Base-by-base conservation (phyloP, 306 rosid species). In the Carpinus fangiana region DNA sequence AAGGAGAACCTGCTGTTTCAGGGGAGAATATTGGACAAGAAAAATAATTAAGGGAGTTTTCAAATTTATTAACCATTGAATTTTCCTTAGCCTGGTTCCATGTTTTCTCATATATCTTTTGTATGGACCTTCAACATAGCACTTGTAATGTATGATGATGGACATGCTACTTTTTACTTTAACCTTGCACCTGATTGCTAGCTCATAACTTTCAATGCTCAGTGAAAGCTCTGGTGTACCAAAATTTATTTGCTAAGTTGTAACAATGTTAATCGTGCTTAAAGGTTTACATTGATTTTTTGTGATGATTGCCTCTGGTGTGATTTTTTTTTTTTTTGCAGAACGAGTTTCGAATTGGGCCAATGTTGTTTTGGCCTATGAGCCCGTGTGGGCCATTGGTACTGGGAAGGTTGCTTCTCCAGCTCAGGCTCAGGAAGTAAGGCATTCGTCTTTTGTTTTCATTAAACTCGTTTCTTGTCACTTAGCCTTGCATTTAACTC, bases 301-400 rank as follows among this genome's bases (percentile, higher is more conserved):
- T 34, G 20, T 54, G 13, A 71, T 53, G 20, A 53, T 65, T 31
- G 46, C 68, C 16, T 65, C 45, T 45, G n/a, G 73, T 81, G 80
- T 86, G 81, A 81, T 73, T 73, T 88, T 70, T 60, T 1, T 48
- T 73, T 88, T 70, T 60, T 1, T 48, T 73, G 74, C 84, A 85
- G 88, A 72, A 4, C 73, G 64, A 77, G 59, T 92, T 71, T 80
- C 89, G 28, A 87, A 78, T 13, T 92, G 97, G 97, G 86, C 82
- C 28, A 83, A 92, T 78, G 84, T 92, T 56, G 97, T 92, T 59
- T 74, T 92, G 85, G 97, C 97, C 31, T 92, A 90, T 67, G 97
- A 92, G 85, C 97, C 97, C 16, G 97, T 92, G 74, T 92, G 97
- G 97, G 97, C 97, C 80, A 92, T 92, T 75, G 97, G 97, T 55